phyloP scores from a whole-genome alignment of 2,329 filamentous ascomycete genomes.

The Remersonia thermophila region DNA sequence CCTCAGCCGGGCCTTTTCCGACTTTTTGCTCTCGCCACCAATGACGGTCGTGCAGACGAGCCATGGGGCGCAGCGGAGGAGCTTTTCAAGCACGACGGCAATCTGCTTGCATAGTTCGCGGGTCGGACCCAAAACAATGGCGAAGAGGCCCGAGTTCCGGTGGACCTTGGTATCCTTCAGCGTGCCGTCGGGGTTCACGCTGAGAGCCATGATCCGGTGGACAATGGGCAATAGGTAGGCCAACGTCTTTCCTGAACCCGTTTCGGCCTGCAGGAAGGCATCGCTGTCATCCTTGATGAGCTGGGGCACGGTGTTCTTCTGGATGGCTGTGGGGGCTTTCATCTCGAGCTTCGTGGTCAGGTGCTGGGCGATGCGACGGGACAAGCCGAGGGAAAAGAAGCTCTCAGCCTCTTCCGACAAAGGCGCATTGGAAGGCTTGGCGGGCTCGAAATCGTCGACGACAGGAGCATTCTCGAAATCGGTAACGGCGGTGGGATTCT shows the following conservation, averaged over 20 bases:
- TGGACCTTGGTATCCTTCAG: constrained; percentile 46
- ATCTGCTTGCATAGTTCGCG: constrained; percentile 93
- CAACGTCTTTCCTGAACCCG: constrained; percentile 91
- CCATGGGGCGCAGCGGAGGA: constrained; percentile 85
- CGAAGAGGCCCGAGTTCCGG: constrained; percentile 80
- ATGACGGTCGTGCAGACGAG: constrained; percentile 80
- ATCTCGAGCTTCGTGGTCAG: constrained; percentile 75
- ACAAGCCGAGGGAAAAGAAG: constrained; percentile 77
- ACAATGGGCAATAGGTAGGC: constrained; percentile 92
- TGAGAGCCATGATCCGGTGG: constrained; percentile 71
- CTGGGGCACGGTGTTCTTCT: constrained; percentile 76
- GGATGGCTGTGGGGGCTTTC: constrained; percentile 86
- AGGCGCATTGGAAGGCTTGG: constrained; percentile 81
- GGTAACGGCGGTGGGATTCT: constrained; percentile 65
- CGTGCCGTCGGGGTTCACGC: constrained; percentile 39
- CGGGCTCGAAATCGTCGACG: constrained; percentile 36
- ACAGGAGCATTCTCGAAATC: constrained; percentile 36
- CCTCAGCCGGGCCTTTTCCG: constrained; percentile 83
- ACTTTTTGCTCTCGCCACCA: constrained; percentile 56
- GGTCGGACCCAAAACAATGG: constrained; percentile 86
- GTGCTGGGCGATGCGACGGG: constrained; percentile 67
- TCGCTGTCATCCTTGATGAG: constrained; percentile 71
- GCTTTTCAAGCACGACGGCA: constrained; percentile 67
- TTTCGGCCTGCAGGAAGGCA: constrained; percentile 93
- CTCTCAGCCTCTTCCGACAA: constrained; percentile 71